Conservation (phyloP, 768 basidiomycete species). For the Mycena vulgaris region DNA sequence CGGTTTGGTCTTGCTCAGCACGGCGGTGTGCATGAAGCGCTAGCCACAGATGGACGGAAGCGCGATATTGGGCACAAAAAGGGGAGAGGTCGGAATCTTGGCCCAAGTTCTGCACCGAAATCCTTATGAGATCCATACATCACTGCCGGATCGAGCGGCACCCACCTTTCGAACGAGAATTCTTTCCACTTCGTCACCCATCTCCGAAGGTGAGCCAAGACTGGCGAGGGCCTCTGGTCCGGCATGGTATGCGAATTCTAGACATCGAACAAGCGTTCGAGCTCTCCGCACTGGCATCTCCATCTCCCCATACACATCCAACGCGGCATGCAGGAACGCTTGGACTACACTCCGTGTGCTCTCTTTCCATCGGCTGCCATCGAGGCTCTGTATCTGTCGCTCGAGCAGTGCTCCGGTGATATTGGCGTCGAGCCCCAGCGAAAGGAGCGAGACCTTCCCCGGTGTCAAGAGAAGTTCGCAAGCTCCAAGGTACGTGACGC, state of each 20-base stretch:
- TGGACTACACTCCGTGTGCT: constrained; percentile 60
- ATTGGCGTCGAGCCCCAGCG: constrained; percentile 40
- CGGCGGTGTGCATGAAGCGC: constrained; percentile 79
- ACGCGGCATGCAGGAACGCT: constrained; percentile 63
- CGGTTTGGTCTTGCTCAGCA: constrained; percentile 59
- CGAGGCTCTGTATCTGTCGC: constrained; percentile 71
- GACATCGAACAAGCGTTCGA: constrained; percentile 66
- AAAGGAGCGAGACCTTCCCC: constrained; percentile 63
- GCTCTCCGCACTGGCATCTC: constrained; percentile 73
- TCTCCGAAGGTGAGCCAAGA: constrained; percentile 50
- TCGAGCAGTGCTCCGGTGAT: constrained; percentile 73
- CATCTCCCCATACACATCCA: constrained; percentile 63
- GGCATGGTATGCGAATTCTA: constrained; percentile 68
- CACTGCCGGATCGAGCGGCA: constrained; percentile 10
- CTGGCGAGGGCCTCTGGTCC: constrained; percentile 40
- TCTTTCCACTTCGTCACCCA: constrained; percentile 58
- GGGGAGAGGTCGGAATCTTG: constrained; percentile 52
- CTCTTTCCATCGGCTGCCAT: constrained; percentile 71
- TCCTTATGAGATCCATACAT: not conserved
- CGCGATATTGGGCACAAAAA: constrained; percentile 64
- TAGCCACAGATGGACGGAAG: constrained; percentile 75
- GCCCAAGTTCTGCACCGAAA: constrained; percentile 48
- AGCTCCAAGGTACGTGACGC: constrained; percentile 75
- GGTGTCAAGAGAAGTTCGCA: constrained; percentile 76
- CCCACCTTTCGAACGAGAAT: constrained; percentile 62